Base-by-base conservation (phyloP, 768 basidiomycete species). In the Astraeus odoratus region DNA sequence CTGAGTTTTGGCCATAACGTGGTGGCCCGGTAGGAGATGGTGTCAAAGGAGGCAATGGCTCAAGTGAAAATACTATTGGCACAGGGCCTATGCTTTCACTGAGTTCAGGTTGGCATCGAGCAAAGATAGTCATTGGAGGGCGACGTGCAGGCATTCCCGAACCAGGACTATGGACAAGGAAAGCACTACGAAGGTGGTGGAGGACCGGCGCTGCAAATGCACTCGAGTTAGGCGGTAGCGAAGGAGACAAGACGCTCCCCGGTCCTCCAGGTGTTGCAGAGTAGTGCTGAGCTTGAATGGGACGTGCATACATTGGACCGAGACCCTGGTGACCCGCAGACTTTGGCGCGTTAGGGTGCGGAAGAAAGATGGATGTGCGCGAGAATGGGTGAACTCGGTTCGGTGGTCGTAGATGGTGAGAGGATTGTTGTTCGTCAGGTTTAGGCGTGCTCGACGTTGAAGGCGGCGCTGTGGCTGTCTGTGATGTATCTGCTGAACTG, bases 241-340 rank as follows among this genome's bases (percentile, higher is more conserved):
- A 20, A 5, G 20, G 42, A 16, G 30, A 42, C 6, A 22, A 13
- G n/a, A 16, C 18, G 40, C 40, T 47, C 31, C 36, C 51, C 34
- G 44, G 16, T 12, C 50, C 52, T 18, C 27, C 47, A 29, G 43
- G 30, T 8, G 54, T 49, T 9, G 19, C 37, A 1, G 47, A 23
- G 34, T 57, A 51, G 5, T 51, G 44, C 16, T 61, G 65, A 18
- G 47, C 18, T 13, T 49, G 45, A 10, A 38, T 45, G 41, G 50
- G 36, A 40, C 73, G 72, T 40, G 77, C 74, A 57, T 78, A 83
- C 77, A 83, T 77, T 3, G 80, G 81, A 0, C 80, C 80, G 2
- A 64, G 60, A 2, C 57, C 59, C 13, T 48, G 56, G 34, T 22
- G 26, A 2, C 42, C 48, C 25, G 61, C 49, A 6, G 70, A 60